These are phyloP conservation scores for Globisporangium carolinianum DNA, from an alignment of 352 stramenopile genomes.

Conservation along the genomic window DNA sequence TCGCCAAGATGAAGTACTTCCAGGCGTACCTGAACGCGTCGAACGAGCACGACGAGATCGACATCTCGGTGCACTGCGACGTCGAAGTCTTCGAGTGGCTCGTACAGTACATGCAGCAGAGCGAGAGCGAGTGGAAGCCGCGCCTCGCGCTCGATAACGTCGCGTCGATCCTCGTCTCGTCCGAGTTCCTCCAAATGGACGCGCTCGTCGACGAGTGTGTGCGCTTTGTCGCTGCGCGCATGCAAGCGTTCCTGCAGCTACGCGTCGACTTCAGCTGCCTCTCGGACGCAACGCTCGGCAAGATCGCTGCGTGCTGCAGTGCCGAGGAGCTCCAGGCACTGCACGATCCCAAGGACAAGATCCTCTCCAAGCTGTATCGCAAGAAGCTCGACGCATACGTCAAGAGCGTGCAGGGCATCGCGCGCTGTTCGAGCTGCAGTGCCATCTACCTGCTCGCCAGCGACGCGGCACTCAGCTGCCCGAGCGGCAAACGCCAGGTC, in stretches of 20 bases:
- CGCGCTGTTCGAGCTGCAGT: slow-evolving; percentile 30
- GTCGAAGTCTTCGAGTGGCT: slow-evolving; percentile 90
- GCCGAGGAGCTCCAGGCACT: slow-evolving; percentile 54
- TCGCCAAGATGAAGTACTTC: slow-evolving; percentile 92
- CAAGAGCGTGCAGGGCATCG: slow-evolving; percentile 2
- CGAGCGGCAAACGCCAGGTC: slow-evolving; percentile 29
- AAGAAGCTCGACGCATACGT: slow-evolving; percentile 75
- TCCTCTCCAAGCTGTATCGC: slow-evolving; percentile 77
- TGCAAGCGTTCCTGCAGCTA: slow-evolving; percentile 81
- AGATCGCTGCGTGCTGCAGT: slow-evolving; percentile 56
- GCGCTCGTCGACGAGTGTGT: slow-evolving; percentile 82
- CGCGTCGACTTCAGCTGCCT: slow-evolving; percentile 86
- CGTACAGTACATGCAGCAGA: slow-evolving; percentile 81
- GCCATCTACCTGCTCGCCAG: slow-evolving; percentile 32
- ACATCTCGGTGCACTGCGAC: slow-evolving; percentile 92
- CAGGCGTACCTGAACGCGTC: slow-evolving; percentile 67
- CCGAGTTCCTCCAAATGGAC: slow-evolving; percentile 90
- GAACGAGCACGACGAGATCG: slow-evolving; percentile 85
- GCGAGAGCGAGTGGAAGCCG: slow-evolving; percentile 30
- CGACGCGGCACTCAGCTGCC: slow-evolving; percentile 21
- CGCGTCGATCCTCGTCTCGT: slow-evolving; percentile 87
- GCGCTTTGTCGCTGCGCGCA: slow-evolving; percentile 51
- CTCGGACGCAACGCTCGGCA: slow-evolving; percentile 61
- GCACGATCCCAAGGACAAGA: slow-evolving; percentile 82
- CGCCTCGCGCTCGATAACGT: slow-evolving; percentile 65